phyloP scores from a whole-genome alignment of 805 yeast genomes.

The Lipomyces yamanashiensis region DNA sequence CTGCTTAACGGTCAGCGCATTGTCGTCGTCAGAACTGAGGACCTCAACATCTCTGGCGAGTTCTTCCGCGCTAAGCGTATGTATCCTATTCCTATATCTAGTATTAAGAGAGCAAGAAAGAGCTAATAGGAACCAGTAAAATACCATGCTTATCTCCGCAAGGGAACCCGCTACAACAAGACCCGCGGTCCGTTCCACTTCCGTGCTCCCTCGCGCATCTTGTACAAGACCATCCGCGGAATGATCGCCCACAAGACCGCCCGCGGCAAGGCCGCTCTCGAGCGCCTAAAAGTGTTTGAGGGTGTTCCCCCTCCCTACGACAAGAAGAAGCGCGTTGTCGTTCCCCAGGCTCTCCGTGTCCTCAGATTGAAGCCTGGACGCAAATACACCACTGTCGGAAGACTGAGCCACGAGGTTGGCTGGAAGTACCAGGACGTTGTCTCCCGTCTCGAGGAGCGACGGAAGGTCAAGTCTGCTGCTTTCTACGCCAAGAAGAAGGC shows the following conservation, averaged over 20 bases:
- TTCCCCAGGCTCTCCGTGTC: constrained; percentile 99
- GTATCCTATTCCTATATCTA: constrained; percentile 2
- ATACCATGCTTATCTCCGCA: constrained; percentile 99
- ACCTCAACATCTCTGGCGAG: constrained; percentile 98
- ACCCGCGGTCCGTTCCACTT: constrained; percentile 99
- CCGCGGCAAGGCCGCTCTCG: constrained; percentile 99
- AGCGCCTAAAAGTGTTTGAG: constrained; percentile 98
- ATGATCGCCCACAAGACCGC: constrained; percentile 99
- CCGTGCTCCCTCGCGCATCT: constrained; percentile 99
- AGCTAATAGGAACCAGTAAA: constrained; percentile 53
- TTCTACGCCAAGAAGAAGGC: constrained; percentile 99
- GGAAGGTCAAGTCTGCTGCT: constrained; percentile 98
- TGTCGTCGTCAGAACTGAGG: constrained; percentile 95
- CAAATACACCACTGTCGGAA: constrained; percentile 98
- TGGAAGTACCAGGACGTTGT: constrained; percentile 99
- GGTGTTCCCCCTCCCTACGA: constrained; percentile 99
- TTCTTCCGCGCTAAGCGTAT: constrained; percentile 95
- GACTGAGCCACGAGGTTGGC: constrained; percentile 95
- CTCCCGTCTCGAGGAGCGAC: constrained; percentile 97
- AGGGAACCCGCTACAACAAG: constrained; percentile 98
- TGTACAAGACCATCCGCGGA: constrained; percentile 99
- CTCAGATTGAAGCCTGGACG: constrained; percentile 99
- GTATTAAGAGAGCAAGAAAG: no score
- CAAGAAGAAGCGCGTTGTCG: constrained; percentile 99
- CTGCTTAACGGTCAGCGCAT: constrained; percentile 96